These are phyloP conservation scores for Neonectria magnoliae DNA, from an alignment of 2,329 filamentous ascomycete species.

Conservation along the genomic window DNA sequence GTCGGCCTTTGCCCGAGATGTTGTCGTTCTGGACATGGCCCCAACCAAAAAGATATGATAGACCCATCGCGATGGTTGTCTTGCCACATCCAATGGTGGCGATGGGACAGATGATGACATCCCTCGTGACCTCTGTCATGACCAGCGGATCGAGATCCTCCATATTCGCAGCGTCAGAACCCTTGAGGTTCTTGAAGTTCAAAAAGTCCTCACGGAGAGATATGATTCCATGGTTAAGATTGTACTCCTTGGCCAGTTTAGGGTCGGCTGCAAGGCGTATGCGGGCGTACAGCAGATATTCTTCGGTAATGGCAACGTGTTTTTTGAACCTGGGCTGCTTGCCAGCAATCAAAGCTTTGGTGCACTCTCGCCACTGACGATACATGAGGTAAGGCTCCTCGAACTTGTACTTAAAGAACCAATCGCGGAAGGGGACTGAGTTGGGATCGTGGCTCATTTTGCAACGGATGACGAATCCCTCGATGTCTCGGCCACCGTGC, in stretches of 20 bases:
- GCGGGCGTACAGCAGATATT: conserved; percentile 86
- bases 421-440: conserved; percentile 75
- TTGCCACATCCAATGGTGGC: conserved; percentile 97
- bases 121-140: conserved; percentile 65
- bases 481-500: conserved; percentile 90
- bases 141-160: conserved; percentile 63
- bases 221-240: conserved; percentile 94
- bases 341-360: conserved; percentile 84
- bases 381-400: conserved; percentile 99
- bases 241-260: conserved; percentile 75
- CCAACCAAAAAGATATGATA: conserved; percentile 87
- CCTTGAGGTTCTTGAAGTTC: conserved; percentile 82
- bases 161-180: conserved; percentile 84
- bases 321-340: conserved; percentile 83
- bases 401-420: conserved; percentile 99
- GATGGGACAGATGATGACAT: conserved; percentile 88
- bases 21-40: conserved; percentile 98
- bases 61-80: conserved; percentile 86
- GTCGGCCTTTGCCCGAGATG: conserved; percentile 81
- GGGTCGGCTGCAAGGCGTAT: conserved; percentile 76
- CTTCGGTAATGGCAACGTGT: conserved; percentile 87
- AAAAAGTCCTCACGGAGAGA: conserved; percentile 89
- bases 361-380: conserved; percentile 97
- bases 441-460: conserved; percentile 67
- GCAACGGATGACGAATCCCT: conserved; percentile 96